These are phyloP conservation scores for Candida freyschussii DNA, from an alignment of 1,139 yeast species.

Conservation along the genomic window DNA sequence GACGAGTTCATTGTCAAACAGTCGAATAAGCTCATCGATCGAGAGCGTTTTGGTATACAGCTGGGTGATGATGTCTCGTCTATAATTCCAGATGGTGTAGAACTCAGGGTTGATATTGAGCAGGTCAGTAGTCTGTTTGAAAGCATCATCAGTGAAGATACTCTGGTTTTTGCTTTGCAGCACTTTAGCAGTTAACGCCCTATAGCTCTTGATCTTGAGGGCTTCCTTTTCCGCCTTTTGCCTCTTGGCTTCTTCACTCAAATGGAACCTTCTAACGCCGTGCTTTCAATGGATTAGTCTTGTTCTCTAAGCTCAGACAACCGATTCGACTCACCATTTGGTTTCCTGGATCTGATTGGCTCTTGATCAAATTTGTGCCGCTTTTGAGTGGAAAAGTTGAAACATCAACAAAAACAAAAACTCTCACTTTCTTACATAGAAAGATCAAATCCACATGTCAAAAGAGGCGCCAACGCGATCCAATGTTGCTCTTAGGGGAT, in stretches of 20 bases:
- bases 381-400: too few relatives aligned
- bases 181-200: conserved; percentile 39
- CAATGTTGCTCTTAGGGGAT: conserved; percentile 67
- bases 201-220: conserved; percentile 50
- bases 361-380: too few relatives aligned
- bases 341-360: too few relatives aligned
- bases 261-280: conserved; percentile 58
- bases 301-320: too few relatives aligned
- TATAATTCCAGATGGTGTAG: conserved; percentile 85
- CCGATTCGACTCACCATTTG: too few relatives aligned
- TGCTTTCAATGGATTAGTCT: conserved; percentile 52
- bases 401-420: neutral
- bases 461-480: conserved; percentile 35
- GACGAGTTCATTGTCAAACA: conserved; percentile 55
- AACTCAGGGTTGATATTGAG: conserved; percentile 76
- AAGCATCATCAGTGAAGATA: conserved; percentile 36
- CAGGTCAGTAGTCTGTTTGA: conserved; percentile 52
- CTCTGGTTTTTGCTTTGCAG: conserved; percentile 34
- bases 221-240: conserved; percentile 54
- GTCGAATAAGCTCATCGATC: conserved; percentile 20
- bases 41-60: conserved; percentile 22
- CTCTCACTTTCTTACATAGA: conserved; percentile 1
- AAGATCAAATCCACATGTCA: neutral
- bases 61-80: conserved; percentile 61
- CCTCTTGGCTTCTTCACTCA: conserved; percentile 51